Base-by-base conservation (phyloP, 768 basidiomycete genomes). In the Chalciporus chontae region DNA sequence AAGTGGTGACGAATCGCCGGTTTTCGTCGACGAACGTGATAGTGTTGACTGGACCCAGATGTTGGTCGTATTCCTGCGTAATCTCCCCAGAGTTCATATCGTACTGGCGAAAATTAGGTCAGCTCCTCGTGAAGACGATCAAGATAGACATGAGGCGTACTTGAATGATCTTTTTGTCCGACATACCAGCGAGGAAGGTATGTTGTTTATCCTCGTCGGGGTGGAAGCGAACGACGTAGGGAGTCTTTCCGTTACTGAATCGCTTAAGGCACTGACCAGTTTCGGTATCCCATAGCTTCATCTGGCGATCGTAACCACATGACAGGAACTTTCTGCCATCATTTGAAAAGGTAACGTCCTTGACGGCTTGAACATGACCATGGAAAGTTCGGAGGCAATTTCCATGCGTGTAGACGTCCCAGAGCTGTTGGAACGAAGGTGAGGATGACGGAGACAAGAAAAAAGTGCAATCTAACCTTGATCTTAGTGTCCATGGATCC, bases 201-300 rank as follows among this genome's bases (percentile, higher is more conserved):
- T 96, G 74, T 65, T 97, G 94, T 68, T 97, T 97, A 61, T 97
- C 94, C 48, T 88, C 79, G 64, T 96, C 95, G 6, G 96, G 96
- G 67, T 98, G 90, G 76, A 97, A 99, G 47, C 85, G 83, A 47
- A 98, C 77, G 44, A 95, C 93, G 66, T 97, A 94, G 10, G 96
- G 94, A 17, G 94, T 94, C 75, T 97, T 97, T 55, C 95, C 96
- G 61, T 97, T 98, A 56, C 89, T 87, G 72, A 98, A 99, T 7
- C 94, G 87, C 67, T 97, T 90, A 52, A 96, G 71, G 71, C 96
- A 98, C 72, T 97, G 91, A 1, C 94, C 95, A 0, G 96, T 98
- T 72, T 99, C 96, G 17, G 96, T 97, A 62, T 99, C 95, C 96
- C 96, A 99, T 11, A 97, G 77, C 70, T 99, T 99, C 85, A 98